phyloP scores from a whole-genome alignment of 805 yeast species.

The Candida suzukii region DNA sequence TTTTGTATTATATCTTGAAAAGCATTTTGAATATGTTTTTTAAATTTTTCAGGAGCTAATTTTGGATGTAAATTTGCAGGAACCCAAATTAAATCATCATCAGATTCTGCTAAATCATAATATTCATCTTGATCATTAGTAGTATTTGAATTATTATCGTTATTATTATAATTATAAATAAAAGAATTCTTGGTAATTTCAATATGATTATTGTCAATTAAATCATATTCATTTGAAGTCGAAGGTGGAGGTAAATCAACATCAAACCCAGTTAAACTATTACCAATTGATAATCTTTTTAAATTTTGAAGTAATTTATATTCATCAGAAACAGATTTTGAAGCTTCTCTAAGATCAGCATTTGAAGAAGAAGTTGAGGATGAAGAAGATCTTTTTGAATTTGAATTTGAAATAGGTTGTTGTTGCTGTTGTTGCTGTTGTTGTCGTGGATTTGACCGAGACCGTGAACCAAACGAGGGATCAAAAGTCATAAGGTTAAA shows the following conservation, averaged over 20 bases:
- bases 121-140: constrained; percentile 4
- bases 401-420: too few relatives aligned
- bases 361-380: constrained; percentile 3
- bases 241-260: constrained; percentile 56
- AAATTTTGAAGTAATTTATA: constrained; percentile 66
- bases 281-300: constrained; percentile 67
- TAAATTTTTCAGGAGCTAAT: constrained; percentile 84
- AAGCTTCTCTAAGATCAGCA: constrained; percentile 48
- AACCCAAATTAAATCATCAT: constrained; percentile 74
- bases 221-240: constrained; percentile 17
- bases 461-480: too few relatives aligned
- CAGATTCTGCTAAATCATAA: constrained; percentile 25
- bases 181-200: not conserved
- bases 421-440: too few relatives aligned
- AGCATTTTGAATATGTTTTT: constrained; percentile 56
- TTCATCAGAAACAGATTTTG: constrained; percentile 70
- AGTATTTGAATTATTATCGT: constrained; percentile 3
- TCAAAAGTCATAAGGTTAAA: too few relatives aligned
- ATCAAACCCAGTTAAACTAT: constrained; percentile 44
- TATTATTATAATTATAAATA: not conserved
- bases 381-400: too few relatives aligned
- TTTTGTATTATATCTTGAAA: constrained; percentile 34
- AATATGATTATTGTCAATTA: not conserved
- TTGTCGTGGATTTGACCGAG: too few relatives aligned
- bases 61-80: constrained; percentile 94